Percentiles rank a stretch among this genome's conserved stretches.
phyloP scores from a whole-genome alignment of 352 stramenopile species.

The Phytophthora citricola region DNA sequence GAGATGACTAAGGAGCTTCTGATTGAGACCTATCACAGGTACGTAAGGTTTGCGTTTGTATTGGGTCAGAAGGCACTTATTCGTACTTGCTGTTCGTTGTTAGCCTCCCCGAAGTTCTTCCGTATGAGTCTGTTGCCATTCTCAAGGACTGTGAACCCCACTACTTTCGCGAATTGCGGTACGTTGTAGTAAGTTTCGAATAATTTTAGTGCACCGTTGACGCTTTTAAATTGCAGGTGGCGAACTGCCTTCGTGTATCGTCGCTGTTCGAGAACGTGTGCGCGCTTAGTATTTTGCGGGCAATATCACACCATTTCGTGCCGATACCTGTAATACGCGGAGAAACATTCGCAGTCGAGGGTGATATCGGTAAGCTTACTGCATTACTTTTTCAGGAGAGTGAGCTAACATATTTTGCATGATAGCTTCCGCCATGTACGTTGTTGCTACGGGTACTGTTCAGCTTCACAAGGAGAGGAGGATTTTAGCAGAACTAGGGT shows the following conservation, averaged over 20 bases:
- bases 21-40: conserved; percentile 76
- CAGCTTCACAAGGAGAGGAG: conserved; percentile 81
- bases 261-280: conserved; percentile 86
- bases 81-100: conserved; percentile 8
- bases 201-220: neutral
- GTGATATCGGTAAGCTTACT: conserved; percentile 54
- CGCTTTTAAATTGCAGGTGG: conserved; percentile 48
- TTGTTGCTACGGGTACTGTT: conserved; percentile 72
- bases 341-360: conserved; percentile 73
- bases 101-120: conserved; percentile 60
- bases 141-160: conserved; percentile 52
- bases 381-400: neutral
- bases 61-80: conserved; percentile 2
- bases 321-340: conserved; percentile 55
- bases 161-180: conserved; percentile 82
- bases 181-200: conserved; percentile 6
- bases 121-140: conserved; percentile 53
- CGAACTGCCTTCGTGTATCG: conserved; percentile 80
- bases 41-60: conserved; percentile 1
- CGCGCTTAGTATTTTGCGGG: conserved; percentile 76
- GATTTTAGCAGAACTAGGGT: conserved; percentile 68
- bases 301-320: conserved; percentile 82
- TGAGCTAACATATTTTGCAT: neutral
- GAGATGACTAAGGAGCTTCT: conserved; percentile 78
- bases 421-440: conserved; percentile 79